Percentiles rank a stretch among this genome's conserved stretches.
Evolutionary conservation across 352 stramenopile species (phyloP).

Genomic region (Globisporangium abappressorium): DNA sequence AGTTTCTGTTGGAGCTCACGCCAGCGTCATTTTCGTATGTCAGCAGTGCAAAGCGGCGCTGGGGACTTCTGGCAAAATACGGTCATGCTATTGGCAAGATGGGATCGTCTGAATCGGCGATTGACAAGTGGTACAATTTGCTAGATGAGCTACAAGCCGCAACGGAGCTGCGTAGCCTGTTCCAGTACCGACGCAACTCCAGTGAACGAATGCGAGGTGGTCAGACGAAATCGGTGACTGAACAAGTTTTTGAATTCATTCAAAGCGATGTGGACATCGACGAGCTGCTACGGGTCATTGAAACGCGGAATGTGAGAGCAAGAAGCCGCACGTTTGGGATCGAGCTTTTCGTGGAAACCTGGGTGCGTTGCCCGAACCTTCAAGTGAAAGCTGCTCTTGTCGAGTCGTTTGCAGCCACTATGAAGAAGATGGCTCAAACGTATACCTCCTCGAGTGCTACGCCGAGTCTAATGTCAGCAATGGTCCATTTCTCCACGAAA

Average conservation of each 20-base stretch:
- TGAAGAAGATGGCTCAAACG: slow-evolving; percentile 38
- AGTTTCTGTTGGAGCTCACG: slow-evolving; percentile 69
- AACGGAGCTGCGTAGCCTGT: slow-evolving; percentile 63
- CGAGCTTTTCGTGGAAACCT: slow-evolving; percentile 35
- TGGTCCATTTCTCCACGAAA: slow-evolving; percentile 56
- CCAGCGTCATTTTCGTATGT: slow-evolving; percentile 78
- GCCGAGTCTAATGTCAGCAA: slow-evolving; percentile 16
- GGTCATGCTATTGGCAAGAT: slow-evolving; percentile 52
- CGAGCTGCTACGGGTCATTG: slow-evolving; percentile 49
- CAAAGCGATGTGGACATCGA: slow-evolving; percentile 72
- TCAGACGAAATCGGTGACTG: slow-evolving; percentile 66
- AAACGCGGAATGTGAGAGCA: slow-evolving; percentile 45
- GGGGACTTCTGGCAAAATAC: slow-evolving; percentile 72
- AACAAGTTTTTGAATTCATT: slow-evolving; percentile 84
- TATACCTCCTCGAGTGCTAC: slow-evolving; percentile 22
- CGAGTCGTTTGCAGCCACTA: slow-evolving; percentile 41
- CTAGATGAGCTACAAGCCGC: slow-evolving; percentile 76
- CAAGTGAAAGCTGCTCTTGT: slow-evolving; percentile 37
- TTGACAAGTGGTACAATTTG: slow-evolving; percentile 81
- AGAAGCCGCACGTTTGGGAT: slow-evolving; percentile 42
- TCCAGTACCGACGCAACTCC: slow-evolving; percentile 75
- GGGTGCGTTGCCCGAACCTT: slow-evolving; percentile 24
- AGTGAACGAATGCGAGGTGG: slow-evolving; percentile 53
- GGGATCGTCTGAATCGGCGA: slow-evolving; percentile 38
- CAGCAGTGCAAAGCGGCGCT: slow-evolving; percentile 62